Evolutionary conservation across 116 monocot species (phyloP), one percentile per base, ranked within the genome.

Genomic region (Posidonia oceanica): DNA sequence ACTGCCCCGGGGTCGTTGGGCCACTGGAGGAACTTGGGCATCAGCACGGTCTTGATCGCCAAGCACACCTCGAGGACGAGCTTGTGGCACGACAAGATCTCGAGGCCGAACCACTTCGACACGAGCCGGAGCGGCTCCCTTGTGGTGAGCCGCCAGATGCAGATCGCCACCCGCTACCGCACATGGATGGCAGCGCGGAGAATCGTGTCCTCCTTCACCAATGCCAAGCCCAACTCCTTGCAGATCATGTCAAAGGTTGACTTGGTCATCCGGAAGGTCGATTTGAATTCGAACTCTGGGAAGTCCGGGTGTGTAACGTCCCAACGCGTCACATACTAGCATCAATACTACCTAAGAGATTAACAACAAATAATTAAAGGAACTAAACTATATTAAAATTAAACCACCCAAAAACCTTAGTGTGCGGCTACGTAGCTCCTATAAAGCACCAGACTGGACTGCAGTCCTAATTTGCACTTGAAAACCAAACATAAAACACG

Each of bases 71-170:
- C 94, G 36, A 90, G 90, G 66, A 94, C 85, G 63, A 94, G 90
- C 72, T 94, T 94, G 70, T 94, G 94, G 73, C 94, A 94, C 55
- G 94, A 90, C 59, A 90, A 94, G 77, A 94, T 90, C 11, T 90
- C 94, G 18, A 94, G 90, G 52, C 89, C 94, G 76, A 94, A 94
- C 22, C 87, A 81, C 75, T 87, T 85, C 18, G 94, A 90, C 4
- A 94, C 90, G 42, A 62, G 53, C 5, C 90, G 85, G 64, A 94
- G 90, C 6, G 94, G 94, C 54, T 94, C 90, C 14, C 94, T 90
- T 13, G 90, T 94, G 41, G 94, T 90, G 2, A 90, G 82, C 2
- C 94, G 87, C 85, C 85, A 89, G 36, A 90, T 64, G 78, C 94
- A 94, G 23, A 90, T 90, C 11, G 94, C 94, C 3, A 94, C 90